phyloP scores from a whole-genome alignment of 2,329 filamentous ascomycete species.

The Penicillium palitans region DNA sequence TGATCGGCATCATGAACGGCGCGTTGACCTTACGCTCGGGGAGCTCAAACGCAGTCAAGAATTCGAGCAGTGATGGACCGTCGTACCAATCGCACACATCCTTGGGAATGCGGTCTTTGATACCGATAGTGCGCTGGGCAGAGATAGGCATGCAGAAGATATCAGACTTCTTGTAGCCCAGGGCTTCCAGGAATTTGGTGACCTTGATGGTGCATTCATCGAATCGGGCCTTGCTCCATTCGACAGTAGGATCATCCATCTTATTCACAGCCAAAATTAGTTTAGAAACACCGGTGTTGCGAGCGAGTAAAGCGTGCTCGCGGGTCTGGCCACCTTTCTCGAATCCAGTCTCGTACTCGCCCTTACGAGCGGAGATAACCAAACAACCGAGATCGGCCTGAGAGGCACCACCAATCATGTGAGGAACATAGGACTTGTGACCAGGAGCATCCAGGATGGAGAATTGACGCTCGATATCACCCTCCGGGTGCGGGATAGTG shows the following conservation, averaged over 20 bases:
- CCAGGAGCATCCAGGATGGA: conserved; percentile 95
- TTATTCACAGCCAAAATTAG: background rate
- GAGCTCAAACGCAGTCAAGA: conserved; percentile 88
- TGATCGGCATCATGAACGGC: conserved; percentile 98
- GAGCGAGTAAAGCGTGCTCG: conserved; percentile 96
- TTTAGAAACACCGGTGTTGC: conserved; percentile 67
- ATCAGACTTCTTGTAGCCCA: conserved; percentile 95
- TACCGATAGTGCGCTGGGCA: conserved; percentile 79
- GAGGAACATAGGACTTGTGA: conserved; percentile 96
- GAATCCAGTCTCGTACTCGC: conserved; percentile 98
- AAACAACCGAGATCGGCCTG: conserved; percentile 93
- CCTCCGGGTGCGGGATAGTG: conserved; percentile 36
- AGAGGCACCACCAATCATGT: conserved; percentile 95
- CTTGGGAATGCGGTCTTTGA: conserved; percentile 83
- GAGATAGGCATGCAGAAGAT: conserved; percentile 96
- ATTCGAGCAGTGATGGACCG: conserved; percentile 89
- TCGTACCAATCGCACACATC: conserved; percentile 79
- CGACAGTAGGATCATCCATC: conserved; percentile 97
- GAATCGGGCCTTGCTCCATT: conserved; percentile 92
- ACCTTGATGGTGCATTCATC: conserved; percentile 92
- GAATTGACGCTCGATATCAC: conserved; percentile 81
- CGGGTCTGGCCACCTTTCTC: conserved; percentile 95
- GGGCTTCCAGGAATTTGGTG: conserved; percentile 79
- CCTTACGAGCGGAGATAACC: conserved; percentile 94
- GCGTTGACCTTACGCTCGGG: conserved; percentile 95